A percentile compares a stretch with the other conserved stretches of the same genome.
These are phyloP conservation scores for Eurotiales sp. DNA, from an alignment of 2,329 filamentous ascomycete genomes.

Conservation along the genomic window DNA sequence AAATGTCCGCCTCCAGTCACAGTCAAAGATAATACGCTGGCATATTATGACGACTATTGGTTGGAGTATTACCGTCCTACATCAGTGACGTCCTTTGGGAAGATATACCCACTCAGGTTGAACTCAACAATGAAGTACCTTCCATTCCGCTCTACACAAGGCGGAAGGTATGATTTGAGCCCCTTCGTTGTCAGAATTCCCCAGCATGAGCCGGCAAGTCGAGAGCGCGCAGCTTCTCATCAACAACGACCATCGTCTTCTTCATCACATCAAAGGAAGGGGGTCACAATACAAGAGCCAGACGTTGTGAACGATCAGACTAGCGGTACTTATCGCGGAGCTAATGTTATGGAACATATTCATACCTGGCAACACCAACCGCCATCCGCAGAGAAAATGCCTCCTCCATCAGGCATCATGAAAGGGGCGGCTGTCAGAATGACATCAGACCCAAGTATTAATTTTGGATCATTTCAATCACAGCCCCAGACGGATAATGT, in stretches of 20 bases:
- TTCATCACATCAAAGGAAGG: conserved; percentile 54
- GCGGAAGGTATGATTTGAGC: conserved; percentile 75
- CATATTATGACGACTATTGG: conserved; percentile 90
- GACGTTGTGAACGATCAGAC: conserved; percentile 44
- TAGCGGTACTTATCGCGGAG: conserved; percentile 26
- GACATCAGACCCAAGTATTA: conserved; percentile 18
- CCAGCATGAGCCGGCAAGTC: conserved; percentile 51
- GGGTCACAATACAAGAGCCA: conserved; percentile 66
- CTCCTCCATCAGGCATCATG: conserved; percentile 51
- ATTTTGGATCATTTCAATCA: conserved; percentile 19
- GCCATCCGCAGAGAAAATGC: conserved; percentile 30
- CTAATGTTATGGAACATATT: conserved; percentile 18
- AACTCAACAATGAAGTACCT: conserved; percentile 84
- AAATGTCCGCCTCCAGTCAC: conserved; percentile 13
- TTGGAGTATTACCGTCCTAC: conserved; percentile 91
- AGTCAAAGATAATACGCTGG: conserved; percentile 28
- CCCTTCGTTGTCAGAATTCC: conserved; percentile 74
- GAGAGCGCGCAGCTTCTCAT: conserved; percentile 46
- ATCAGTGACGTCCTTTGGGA: conserved; percentile 81
- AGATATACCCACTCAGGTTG: conserved; percentile 90
- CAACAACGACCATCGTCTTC: conserved; percentile 25
- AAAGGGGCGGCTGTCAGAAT: conserved; percentile 42
- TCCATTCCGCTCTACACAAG: conserved; percentile 63
- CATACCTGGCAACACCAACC: conserved; percentile 31
- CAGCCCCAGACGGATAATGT: conserved; percentile 45